A percentile compares a stretch with the other conserved stretches of the same genome.
Conservation (phyloP, 441 rosid genomes). For the Erodium chrysanthum region DNA sequence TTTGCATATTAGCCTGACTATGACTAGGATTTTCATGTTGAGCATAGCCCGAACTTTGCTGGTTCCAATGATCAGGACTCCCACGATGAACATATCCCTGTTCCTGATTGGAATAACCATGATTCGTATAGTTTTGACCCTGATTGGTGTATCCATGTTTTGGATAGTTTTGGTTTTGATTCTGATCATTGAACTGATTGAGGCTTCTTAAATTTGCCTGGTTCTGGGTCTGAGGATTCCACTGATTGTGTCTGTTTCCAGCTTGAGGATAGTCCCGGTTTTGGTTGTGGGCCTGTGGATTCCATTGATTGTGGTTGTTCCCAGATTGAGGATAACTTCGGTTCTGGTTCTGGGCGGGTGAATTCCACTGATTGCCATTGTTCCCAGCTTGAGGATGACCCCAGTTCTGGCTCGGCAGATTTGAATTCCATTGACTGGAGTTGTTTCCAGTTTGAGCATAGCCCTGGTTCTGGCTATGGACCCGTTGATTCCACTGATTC, state of each 20-base stretch:
- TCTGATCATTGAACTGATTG: constrained; percentile 21
- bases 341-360: background rate
- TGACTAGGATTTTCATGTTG: background rate
- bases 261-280: constrained; percentile 24
- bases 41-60: background rate
- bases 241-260: constrained; percentile 24
- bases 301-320: constrained; percentile 26
- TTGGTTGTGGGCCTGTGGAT: constrained; percentile 20
- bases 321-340: constrained; percentile 13
- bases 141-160: constrained; percentile 1
- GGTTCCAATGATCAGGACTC: constrained; percentile 7
- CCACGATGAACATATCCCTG: background rate
- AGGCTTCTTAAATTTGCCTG: constrained; percentile 9
- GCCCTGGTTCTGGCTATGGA: too few species aligned
- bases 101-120: background rate
- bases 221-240: constrained; percentile 18
- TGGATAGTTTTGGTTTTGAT: background rate
- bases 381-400: constrained; percentile 23
- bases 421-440: constrained; percentile 26
- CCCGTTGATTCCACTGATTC: too few species aligned
- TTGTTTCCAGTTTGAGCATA: too few species aligned
- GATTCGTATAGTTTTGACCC: background rate
- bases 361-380: constrained; percentile 26
- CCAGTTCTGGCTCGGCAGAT: constrained; percentile 24
- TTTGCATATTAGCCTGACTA: background rate